A percentile compares a stretch with the other conserved stretches of the same genome.
Evolutionary conservation across 345 rosid genomes (phyloP).

Genomic region (Rhizophora mangle): DNA sequence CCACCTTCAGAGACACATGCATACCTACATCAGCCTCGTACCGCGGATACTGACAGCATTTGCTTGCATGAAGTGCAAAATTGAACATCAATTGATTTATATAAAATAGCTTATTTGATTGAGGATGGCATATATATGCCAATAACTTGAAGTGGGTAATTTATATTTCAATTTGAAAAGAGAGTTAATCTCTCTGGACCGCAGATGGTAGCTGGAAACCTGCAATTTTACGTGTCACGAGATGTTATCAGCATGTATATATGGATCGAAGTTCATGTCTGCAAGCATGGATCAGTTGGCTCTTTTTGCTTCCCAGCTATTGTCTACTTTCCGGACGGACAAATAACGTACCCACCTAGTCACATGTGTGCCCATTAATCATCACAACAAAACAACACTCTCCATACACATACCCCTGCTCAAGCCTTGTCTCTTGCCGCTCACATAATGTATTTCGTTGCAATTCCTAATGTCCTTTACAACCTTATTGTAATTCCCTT

Average conservation of each 20-base stretch:
- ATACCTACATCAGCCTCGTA: no score
- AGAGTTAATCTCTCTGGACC: not conserved
- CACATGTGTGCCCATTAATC: constrained; percentile 62
- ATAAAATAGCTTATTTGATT: no score
- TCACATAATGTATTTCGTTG: not conserved
- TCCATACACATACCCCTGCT: constrained; percentile 35
- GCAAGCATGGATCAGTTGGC: constrained; percentile 26
- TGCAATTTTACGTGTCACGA: constrained; percentile 38
- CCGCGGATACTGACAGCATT: no score
- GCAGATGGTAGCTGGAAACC: constrained; percentile 8
- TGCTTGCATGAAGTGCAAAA: no score
- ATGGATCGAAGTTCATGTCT: constrained; percentile 7
- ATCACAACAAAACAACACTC: constrained; percentile 56
- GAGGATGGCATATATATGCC: no score
- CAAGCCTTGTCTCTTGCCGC: constrained; percentile 41
- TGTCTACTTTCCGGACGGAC: constrained; percentile 48
- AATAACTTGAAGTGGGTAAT: no score
- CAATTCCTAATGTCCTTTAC: not conserved
- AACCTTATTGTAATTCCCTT: not conserved
- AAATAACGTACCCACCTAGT: constrained; percentile 58
- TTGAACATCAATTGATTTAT: no score
- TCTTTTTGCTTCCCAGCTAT: constrained; percentile 28
- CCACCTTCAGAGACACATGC: no score
- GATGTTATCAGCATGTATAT: constrained; percentile 15
- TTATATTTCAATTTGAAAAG: not conserved